Evolutionary conservation across 2,329 filamentous ascomycete species (phyloP).

Genomic region (Bipolaris cookei): DNA sequence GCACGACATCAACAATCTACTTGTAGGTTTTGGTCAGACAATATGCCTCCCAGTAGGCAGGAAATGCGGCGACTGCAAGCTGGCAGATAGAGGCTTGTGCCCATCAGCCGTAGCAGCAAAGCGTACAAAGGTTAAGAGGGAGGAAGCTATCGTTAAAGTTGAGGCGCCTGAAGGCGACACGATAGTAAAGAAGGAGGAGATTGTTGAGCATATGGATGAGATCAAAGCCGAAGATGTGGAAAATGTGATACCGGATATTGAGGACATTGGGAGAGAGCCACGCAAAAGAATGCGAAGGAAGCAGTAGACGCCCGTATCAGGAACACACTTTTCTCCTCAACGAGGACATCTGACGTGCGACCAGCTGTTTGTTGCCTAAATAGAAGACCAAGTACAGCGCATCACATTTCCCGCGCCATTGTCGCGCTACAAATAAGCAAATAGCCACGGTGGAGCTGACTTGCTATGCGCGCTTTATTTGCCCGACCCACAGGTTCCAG

Average conservation of each 20-base stretch:
- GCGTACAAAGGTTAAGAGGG: slow-evolving; percentile 61
- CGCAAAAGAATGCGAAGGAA: slow-evolving; percentile 12
- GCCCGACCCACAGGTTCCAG: background rate
- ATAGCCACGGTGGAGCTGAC: background rate
- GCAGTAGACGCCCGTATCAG: background rate
- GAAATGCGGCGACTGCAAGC: slow-evolving; percentile 83
- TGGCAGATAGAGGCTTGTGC: slow-evolving; percentile 79
- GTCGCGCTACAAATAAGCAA: slow-evolving; percentile 7
- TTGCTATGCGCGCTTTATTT: background rate
- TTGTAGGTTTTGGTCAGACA: slow-evolving; percentile 88
- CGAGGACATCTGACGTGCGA: background rate
- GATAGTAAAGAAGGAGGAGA: slow-evolving; percentile 28
- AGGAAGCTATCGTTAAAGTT: slow-evolving; percentile 45
- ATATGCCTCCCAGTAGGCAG: slow-evolving; percentile 81
- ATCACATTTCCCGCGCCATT: background rate
- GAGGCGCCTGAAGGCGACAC: slow-evolving; percentile 45
- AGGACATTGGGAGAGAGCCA: slow-evolving; percentile 39
- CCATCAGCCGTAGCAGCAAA: slow-evolving; percentile 55
- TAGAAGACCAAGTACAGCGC: background rate
- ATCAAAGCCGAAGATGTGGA: slow-evolving; percentile 39
- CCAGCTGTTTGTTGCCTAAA: background rate
- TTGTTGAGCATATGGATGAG: slow-evolving; percentile 22
- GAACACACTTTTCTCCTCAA: background rate
- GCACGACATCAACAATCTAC: slow-evolving; percentile 89
- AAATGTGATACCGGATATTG: slow-evolving; percentile 37